Evolutionary conservation across 176 grass and related monocot species (phyloP), one percentile per base, ranked within the genome.

Genomic region (Musa troglodytarum): DNA sequence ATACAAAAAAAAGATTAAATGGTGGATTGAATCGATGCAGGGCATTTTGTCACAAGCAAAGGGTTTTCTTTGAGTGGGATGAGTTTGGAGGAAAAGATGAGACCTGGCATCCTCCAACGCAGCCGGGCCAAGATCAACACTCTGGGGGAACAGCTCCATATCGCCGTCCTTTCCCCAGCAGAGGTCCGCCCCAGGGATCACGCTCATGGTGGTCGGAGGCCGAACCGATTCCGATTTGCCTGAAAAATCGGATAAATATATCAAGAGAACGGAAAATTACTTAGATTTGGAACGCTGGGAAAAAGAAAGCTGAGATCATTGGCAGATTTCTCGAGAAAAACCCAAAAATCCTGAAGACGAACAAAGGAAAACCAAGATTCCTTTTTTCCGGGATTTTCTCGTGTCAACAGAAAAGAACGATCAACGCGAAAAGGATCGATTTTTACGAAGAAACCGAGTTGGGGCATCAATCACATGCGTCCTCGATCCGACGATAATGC

Each of bases 201-300:
- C 52, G 29, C 49, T 66, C 61, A 66, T 77, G 11, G 61, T 77
- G 10, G 49, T 77, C 61, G 49, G 75, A 49, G 25, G 61, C 19
- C 59, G 75, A 24, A 77, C 51, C 34, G n/a, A 2, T 13, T 77
- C 75, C 8, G 58, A 10, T 28, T 77, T 66, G 59, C 75, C 75
- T 77, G 61, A 65, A 77, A 77, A 65, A 65, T 16, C 0, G 14
- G 21, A 9, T 10, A 11, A 25, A 70, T 9, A 50, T 8, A 49
- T 50, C 8, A 43, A 50, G 19, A n/a, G 10, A 17, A 49, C 0
- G 34, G 34, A 43, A 43, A 2, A 49, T 50, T 4, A n/a, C 15
- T 10, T 9, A 9, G 25, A 70, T 70, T 70, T 70, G 63, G 8
- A 12, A 1, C 3, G 14, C 8, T 43, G 34, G 34, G 4, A 43